Evolutionary conservation across 2,329 filamentous ascomycete species (phyloP), one percentile per base, ranked within the genome.

Genomic region (Colletotrichum navitas): DNA sequence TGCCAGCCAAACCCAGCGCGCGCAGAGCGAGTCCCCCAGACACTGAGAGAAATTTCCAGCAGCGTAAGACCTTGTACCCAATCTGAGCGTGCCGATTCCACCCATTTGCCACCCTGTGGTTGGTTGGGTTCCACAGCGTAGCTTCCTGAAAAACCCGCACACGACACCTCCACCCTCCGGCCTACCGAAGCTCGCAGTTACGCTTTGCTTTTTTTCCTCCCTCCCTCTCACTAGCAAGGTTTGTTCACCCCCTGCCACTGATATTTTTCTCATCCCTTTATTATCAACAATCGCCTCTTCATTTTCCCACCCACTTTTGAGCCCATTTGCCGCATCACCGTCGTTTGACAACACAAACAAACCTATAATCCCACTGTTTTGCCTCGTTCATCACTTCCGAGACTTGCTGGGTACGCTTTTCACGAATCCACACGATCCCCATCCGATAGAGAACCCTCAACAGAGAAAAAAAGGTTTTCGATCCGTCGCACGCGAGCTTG

Each of bases 121-220:
- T 72, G 65, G 69, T 29, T 54, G 47, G 47, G 60, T 49, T n/a
- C 5, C 43, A 18, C 24, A 2, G n/a, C 29, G 45, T 32, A 36
- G 32, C 52, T 71, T 73, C 73, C 73, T 74, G 71, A 74, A 74
- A 74, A 74, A 73, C 73, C 73, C 73, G 73, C 73, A 74, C 71
- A 74, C 72, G 70, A 74, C 69, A 72, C 69, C 65, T 68, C 69
- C 69, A 72, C 65, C 41, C 59, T 63, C 59, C 52, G 52, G 49
- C 45, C 68, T 71, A 43, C 65, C 68, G 69, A 51, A 63, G 58
- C 58, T 68, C 18, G 21, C 61, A 32, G 18, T 21, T 14, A 18
- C 34, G n/a, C 45, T 18, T 8, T 63, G 16, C 18, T 52, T 64
- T 62, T 51, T 63, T 43, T 51, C 32, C 24, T 41, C 24, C 41